Evolutionary conservation across 1,284 basidiomycete species (phyloP).

Genomic region (Retiboletus flavoniger): DNA sequence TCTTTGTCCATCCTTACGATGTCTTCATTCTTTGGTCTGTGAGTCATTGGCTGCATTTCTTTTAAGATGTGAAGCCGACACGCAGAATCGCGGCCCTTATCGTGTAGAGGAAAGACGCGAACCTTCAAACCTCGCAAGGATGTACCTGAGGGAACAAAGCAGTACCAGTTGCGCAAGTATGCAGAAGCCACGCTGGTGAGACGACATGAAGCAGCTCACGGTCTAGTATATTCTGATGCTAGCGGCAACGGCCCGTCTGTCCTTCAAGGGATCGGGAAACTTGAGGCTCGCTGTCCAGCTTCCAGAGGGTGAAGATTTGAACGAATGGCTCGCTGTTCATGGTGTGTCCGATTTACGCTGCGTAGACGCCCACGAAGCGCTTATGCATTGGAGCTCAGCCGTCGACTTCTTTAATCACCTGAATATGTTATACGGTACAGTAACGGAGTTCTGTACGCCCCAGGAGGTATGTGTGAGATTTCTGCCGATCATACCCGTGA

Average conservation of each 20-base stretch:
- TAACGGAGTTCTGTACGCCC: conserved; percentile 95
- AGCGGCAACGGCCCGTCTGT: conserved; percentile 10
- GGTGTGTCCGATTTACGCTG: conserved; percentile 51
- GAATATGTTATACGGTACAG: conserved; percentile 95
- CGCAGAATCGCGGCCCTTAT: conserved; percentile 6
- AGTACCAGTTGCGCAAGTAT: conserved; percentile 95
- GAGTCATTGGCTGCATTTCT: conserved; percentile 35
- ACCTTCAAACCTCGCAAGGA: conserved; percentile 98
- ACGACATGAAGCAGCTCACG: not conserved
- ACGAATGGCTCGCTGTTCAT: conserved; percentile 97
- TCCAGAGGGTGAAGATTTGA: conserved; percentile 91
- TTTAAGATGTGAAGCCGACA: conserved; percentile 9
- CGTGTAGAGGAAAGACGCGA: conserved; percentile 75
- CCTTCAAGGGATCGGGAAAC: conserved; percentile 85
- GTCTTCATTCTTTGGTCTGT: conserved; percentile 86
- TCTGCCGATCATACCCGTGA: conserved; percentile 11
- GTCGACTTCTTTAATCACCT: conserved; percentile 97
- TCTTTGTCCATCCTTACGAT: conserved; percentile 38
- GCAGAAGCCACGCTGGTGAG: conserved; percentile 92
- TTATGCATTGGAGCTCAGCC: conserved; percentile 46
- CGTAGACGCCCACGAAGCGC: not conserved
- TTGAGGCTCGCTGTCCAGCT: conserved; percentile 85
- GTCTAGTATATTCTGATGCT: conserved; percentile 6
- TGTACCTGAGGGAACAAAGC: conserved; percentile 93
- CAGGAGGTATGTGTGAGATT: conserved; percentile 65